phyloP scores from a whole-genome alignment of 768 basidiomycete species.

The Boletus rufocinnamomeus region DNA sequence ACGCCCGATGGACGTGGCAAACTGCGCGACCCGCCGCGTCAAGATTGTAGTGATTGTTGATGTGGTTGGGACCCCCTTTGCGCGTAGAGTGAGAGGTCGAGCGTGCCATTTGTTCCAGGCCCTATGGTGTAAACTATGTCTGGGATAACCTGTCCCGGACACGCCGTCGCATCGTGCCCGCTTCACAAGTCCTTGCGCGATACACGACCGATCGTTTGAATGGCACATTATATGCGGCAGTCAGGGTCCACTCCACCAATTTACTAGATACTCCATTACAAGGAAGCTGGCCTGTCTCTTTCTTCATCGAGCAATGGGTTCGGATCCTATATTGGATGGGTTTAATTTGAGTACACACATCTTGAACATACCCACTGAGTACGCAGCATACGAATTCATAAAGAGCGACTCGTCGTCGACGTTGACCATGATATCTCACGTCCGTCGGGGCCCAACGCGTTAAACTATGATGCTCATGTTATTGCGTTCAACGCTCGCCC shows the following conservation, averaged over 20 bases:
- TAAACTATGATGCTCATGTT: background rate
- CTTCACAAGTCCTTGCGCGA: background rate
- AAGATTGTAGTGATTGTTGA: background rate
- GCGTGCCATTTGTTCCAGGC: background rate
- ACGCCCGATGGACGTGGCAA: slow-evolving; percentile 55
- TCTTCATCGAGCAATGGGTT: background rate
- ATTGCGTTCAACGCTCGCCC: background rate
- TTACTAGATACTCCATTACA: background rate
- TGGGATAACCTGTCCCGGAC: background rate
- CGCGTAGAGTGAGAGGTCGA: background rate
- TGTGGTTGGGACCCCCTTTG: background rate
- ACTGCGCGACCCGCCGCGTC: slow-evolving; percentile 49
- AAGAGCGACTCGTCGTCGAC: background rate
- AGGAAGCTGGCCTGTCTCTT: background rate
- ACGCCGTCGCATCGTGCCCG: background rate
- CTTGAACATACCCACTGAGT: background rate
- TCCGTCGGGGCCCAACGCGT: background rate
- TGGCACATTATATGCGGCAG: background rate
- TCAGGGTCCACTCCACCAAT: background rate
- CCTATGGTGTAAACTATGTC: background rate
- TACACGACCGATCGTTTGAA: background rate
- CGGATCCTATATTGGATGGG: background rate
- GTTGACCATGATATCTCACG: background rate
- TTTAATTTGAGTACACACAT: background rate
- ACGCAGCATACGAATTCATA: background rate